Evolutionary conservation across 1,139 yeast genomes (phyloP).

Genomic region (Yamadazyma spencermartinsiae): DNA sequence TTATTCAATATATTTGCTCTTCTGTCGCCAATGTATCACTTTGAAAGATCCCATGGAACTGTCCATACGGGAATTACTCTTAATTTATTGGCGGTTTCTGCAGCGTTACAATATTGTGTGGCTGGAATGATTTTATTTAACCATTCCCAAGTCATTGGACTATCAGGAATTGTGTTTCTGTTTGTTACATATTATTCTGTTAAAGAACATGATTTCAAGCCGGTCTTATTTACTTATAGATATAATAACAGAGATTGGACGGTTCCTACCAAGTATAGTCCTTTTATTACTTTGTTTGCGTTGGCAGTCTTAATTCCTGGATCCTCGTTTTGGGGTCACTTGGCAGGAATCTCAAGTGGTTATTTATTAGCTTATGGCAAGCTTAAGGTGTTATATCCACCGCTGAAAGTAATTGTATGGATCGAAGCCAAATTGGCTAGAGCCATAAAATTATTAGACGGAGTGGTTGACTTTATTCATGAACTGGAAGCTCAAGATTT

Average conservation of each 20-base stretch:
- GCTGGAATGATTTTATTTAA: conserved; percentile 58
- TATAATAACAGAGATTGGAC: conserved; percentile 24
- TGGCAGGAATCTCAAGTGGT: conserved; percentile 43
- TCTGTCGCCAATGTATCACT: conserved; percentile 61
- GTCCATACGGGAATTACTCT: conserved; percentile 83
- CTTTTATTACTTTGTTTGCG: conserved; percentile 54
- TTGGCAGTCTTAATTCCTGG: conserved; percentile 48
- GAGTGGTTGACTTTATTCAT: conserved; percentile 51
- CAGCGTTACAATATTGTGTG: conserved; percentile 66
- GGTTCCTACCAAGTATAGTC: conserved; percentile 64
- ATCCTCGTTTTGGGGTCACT: conserved; percentile 75
- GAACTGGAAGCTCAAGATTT: conserved; percentile 55
- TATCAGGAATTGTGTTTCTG: conserved; percentile 77
- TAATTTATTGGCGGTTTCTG: conserved; percentile 67
- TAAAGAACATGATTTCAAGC: conserved; percentile 54
- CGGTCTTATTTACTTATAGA: conserved; percentile 34
- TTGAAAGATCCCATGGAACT: conserved; percentile 80
- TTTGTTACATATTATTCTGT: conserved; percentile 65
- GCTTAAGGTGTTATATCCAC: conserved; percentile 59
- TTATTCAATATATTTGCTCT: conserved; percentile 60
- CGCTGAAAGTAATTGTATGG: conserved; percentile 62
- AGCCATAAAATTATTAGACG: conserved; percentile 55
- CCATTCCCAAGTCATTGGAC: conserved; percentile 58
- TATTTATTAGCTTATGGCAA: conserved; percentile 56
- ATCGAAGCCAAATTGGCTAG: conserved; percentile 59